These are phyloP conservation scores for Dictyostelium intermedium DNA, from an alignment of 78 protist species.

Conservation along the genomic window DNA sequence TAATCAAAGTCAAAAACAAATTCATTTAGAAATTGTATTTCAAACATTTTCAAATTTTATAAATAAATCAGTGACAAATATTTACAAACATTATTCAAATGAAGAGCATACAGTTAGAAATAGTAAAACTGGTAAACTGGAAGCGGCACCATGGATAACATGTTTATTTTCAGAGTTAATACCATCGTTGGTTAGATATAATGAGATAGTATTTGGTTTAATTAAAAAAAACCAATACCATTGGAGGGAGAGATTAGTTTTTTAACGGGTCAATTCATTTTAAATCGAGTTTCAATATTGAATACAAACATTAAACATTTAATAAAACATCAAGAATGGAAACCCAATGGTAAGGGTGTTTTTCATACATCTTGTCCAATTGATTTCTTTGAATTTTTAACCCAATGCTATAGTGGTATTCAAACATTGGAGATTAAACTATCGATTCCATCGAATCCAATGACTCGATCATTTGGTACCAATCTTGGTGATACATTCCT, in stretches of 20 bases:
- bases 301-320: conserved; percentile 11
- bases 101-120: conserved; percentile 18
- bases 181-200: conserved; percentile 20
- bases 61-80: not conserved
- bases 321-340: conserved; percentile 39
- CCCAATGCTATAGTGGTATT: conserved; percentile 33
- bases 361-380: conserved; percentile 46
- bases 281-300: conserved; percentile 26
- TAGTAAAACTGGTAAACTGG: not conserved
- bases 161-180: conserved; percentile 29
- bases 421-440: conserved; percentile 19
- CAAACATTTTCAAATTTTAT: conserved; percentile 22
- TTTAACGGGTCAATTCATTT: conserved; percentile 46
- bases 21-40: conserved; percentile 7
- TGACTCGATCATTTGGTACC: conserved; percentile 49
- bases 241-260: conserved; percentile 51
- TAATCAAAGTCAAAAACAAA: not conserved
- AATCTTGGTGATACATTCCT: conserved; percentile 48
- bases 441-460: not conserved
- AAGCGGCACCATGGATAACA: conserved; percentile 57
- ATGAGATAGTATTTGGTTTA: not conserved
- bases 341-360: conserved; percentile 39
- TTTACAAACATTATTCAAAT: conserved; percentile 2
- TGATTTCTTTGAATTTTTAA: conserved; percentile 36
- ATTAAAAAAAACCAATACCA: conserved; percentile 22